A percentile compares a stretch with the other conserved stretches of the same genome.
Conservation (phyloP, 202 grass and related monocot species). For the Alloteropsis angusta region DNA sequence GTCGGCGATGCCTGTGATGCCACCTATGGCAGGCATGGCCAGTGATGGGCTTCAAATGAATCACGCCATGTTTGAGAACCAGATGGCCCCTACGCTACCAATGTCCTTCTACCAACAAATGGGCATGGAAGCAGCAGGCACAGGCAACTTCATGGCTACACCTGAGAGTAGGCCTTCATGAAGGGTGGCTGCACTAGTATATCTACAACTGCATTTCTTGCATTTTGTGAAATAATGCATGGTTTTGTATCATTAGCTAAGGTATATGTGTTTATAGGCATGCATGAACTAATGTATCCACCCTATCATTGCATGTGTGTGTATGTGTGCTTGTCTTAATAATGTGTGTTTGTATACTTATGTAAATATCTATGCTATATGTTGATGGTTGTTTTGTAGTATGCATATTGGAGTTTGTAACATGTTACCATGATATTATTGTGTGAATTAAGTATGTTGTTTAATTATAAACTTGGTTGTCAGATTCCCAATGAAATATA, state of each 20-base stretch:
- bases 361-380: neutral
- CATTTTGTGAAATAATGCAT: neutral
- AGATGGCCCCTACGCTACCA: neutral
- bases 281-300: neutral
- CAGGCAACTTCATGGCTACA: slow-evolving; percentile 8
- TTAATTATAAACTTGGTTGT: neutral
- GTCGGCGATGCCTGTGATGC: neutral
- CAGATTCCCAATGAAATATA: neutral
- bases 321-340: neutral
- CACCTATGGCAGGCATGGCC: neutral
- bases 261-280: neutral
- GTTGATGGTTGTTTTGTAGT: neutral
- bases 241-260: neutral
- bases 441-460: neutral
- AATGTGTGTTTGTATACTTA: neutral
- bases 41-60: neutral
- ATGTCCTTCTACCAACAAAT: neutral
- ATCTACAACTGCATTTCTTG: neutral
- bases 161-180: slow-evolving; percentile 11
- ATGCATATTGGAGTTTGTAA: neutral
- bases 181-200: slow-evolving; percentile 18
- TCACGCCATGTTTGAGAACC: neutral
- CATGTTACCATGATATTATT: neutral
- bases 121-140: neutral
- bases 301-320: neutral